These are phyloP conservation scores for Eucalyptus victrix DNA, from an alignment of 345 rosid species.

Conservation along the genomic window DNA sequence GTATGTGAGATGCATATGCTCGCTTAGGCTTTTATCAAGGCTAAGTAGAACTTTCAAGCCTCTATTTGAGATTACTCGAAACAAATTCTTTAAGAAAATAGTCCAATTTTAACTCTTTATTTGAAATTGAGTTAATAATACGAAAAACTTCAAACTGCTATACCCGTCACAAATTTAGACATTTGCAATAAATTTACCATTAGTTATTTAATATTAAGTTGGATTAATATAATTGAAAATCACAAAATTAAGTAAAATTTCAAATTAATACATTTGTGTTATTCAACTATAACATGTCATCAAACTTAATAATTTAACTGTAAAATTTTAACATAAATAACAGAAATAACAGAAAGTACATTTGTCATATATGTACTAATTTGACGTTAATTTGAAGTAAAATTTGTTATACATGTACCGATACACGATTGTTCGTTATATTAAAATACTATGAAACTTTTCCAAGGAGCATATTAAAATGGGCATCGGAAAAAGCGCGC, in stretches of 20 bases:
- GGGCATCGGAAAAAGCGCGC: background rate
- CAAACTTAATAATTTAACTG: rapidly evolving
- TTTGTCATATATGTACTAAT: no score
- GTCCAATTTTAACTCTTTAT: no score
- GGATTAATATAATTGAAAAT: no score
- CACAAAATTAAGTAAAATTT: rapidly evolving
- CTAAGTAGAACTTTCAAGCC: background rate
- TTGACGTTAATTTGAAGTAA: no score
- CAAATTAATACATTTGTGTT: rapidly evolving
- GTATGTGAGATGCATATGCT: background rate
- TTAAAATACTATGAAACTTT: no score
- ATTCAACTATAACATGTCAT: rapidly evolving
- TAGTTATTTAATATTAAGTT: rapidly evolving
- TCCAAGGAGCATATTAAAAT: background rate
- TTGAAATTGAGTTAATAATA: background rate
- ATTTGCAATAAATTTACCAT: no score
- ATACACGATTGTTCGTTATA: no score
- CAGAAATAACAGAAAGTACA: no score
- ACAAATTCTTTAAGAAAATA: background rate
- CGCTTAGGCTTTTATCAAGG: background rate
- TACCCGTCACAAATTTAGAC: rapidly evolving
- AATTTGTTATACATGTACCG: no score
- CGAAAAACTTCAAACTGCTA: rapidly evolving
- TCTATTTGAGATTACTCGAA: no score
- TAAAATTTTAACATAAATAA: no score